Base-by-base conservation (phyloP, 495 filamentous ascomycete genomes). In the Xylaria intraflava region DNA sequence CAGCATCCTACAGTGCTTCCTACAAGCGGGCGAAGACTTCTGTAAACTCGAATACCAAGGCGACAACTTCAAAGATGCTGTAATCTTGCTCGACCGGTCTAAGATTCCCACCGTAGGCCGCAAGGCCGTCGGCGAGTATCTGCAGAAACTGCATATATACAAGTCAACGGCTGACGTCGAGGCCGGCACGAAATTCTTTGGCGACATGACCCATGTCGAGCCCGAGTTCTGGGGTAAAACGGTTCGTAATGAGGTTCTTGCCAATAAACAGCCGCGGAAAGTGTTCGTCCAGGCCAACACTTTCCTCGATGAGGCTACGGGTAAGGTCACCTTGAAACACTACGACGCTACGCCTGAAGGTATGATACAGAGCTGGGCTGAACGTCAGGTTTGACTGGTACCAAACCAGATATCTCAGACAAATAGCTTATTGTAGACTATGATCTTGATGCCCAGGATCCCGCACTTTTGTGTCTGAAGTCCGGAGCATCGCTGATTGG, bases 221-320 rank as follows among this genome's bases (percentile, higher is more conserved):
- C 75, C 85, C 17, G 83, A 85, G 20, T 95, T 86, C 72, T 95
- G 86, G 84, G 86, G 80, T 14, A 79, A 79, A 49, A 83, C 82
- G 62, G 82, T 95, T 20, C 76, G 93, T 46, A 77, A 86, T 27
- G 80, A 87, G 46, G 93, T 96, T 17, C 68, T 96, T 59, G 76
- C 78, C 66, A 88, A 88, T 72, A 95, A 94, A 76, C 84, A 89
- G 59, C 91, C 93, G 31, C 78, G 93, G 51, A 98, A 96, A 77
- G 85, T 96, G 36, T 97, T 95, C 71, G 91, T 98, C 16, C 90
- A 96, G 72, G 89, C 87, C 30, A 98, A 95, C 72, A 96, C 93
- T 7, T 71, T 79, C 38, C 66, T 89, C 43, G 74, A 82, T 16
- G 77, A 84, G 46, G 69, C 69, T 5, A 85, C 84, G 11, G 89